Evolutionary conservation across 129 eudicot species (phyloP), one percentile per base, ranked within the genome.

Genomic region (Dittrichia graveolens): DNA sequence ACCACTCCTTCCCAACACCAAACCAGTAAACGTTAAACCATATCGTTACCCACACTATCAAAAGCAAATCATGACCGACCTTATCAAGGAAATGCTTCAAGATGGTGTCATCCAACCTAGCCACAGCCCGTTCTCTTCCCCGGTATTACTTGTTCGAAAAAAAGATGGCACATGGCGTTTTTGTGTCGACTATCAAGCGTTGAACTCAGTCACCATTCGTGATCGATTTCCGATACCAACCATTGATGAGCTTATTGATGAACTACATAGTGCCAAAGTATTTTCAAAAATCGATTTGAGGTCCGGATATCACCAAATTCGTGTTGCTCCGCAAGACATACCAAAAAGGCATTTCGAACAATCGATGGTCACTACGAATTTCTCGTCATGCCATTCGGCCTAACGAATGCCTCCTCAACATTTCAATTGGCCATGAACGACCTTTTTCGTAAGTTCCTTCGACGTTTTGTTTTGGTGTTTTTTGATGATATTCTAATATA

Each of bases 191-290:
- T 8, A 8, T 8, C 8, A 35, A 0, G 59, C 34, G 1, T 35
- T 60, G 2, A 60, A 60, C 7, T n/a, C 66, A 3, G 34, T 60
- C 43, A 60, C 65, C 0, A 60, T 24, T 5, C 6, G 31, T 5
- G 65, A 60, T 60, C 65, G 44, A 0, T 64, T 64, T 12, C 69
- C 69, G 2, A 64, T 64, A 9, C 69, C 69, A 15, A 39, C 50
- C n/a, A 67, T n/a, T n/a, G 15, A 5, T 67, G 2, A 7, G 2
- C 8, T 3, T 0, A 9, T 43, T 13, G 69, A 64, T 7, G 48
- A 64, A 15, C 7, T 64, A 4, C 46, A n/a, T n/a, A n/a, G n/a
- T n/a, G n/a, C n/a, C n/a, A n/a, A n/a, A n/a, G n/a, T n/a, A n/a
- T n/a, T n/a, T n/a, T n/a, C 13, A 5, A 18, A 67, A 7, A 5